Evolutionary conservation across 768 basidiomycete species (phyloP).

Genomic region (Candolleomyces efflorescens): DNA sequence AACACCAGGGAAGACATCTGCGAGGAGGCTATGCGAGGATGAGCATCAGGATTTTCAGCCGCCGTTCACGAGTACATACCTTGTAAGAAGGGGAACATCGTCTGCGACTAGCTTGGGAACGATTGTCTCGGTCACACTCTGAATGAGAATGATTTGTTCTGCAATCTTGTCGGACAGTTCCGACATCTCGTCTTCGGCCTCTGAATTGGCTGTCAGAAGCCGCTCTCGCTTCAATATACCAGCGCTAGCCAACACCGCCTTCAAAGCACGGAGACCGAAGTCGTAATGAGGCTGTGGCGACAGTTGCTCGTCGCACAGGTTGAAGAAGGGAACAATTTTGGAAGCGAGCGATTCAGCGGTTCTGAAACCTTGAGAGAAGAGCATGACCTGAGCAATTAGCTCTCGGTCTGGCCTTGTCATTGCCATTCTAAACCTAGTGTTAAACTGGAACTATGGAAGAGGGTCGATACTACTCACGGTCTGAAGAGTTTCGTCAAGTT

Average conservation of each 20-base stretch:
- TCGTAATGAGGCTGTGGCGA: constrained; percentile 98
- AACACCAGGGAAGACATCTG: constrained; percentile 97
- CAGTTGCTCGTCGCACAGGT: constrained; percentile 94
- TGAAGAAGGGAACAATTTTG: constrained; percentile 99
- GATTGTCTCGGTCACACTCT: constrained; percentile 97
- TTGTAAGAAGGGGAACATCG: constrained; percentile 91
- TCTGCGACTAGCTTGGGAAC: constrained; percentile 97
- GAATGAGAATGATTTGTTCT: constrained; percentile 96
- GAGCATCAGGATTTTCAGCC: constrained; percentile 2
- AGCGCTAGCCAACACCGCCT: constrained; percentile 93
- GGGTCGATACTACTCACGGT: constrained; percentile 52
- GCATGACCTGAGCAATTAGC: constrained; percentile 98
- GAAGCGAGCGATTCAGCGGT: constrained; percentile 97
- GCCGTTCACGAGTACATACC: constrained; percentile 41
- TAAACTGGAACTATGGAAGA: not conserved
- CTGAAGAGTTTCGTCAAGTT: constrained; percentile 91
- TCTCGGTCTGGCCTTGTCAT: constrained; percentile 99
- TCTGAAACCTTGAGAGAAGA: constrained; percentile 99
- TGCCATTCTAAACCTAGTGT: constrained; percentile 67
- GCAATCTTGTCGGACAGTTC: constrained; percentile 69
- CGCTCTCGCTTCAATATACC: constrained; percentile 97
- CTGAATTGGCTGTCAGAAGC: constrained; percentile 46
- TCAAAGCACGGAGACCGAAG: constrained; percentile 95
- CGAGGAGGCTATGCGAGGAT: constrained; percentile 59
- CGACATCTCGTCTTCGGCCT: constrained; percentile 35